Conservation (phyloP, 306 rosid species). For the Arachis hypogaea region DNA sequence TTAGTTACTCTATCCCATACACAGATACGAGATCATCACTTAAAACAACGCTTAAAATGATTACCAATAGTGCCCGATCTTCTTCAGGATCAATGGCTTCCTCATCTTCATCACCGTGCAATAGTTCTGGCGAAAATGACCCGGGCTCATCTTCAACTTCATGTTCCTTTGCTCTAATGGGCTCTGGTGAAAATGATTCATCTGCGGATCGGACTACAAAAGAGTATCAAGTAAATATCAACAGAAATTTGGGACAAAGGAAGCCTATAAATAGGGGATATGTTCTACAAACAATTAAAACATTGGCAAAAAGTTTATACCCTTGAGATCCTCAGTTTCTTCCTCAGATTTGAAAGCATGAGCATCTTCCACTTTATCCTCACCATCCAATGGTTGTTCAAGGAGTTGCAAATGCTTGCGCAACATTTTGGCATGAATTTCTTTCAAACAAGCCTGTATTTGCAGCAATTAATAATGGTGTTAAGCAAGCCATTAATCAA, state of each 20-base stretch:
- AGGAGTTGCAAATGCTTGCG: conserved; percentile 75
- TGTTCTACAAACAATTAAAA: conserved; percentile 25
- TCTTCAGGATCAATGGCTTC: conserved; percentile 93
- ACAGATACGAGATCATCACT: conserved; percentile 15
- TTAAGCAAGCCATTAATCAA: conserved; percentile 7
- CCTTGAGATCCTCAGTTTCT: conserved; percentile 54
- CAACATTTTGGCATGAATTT: conserved; percentile 85
- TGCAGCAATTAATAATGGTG: conserved; percentile 35
- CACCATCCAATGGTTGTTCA: conserved; percentile 66
- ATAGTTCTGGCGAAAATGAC: conserved; percentile 83
- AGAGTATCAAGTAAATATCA: conserved; percentile 24
- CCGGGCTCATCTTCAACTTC: conserved; percentile 76
- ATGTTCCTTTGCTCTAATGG: conserved; percentile 56
- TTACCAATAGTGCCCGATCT: conserved; percentile 77
- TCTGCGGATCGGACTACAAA: conserved; percentile 45
- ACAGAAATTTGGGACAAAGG: conserved; percentile 8
- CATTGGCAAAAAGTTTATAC: conserved; percentile 43
- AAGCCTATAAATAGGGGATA: conserved; percentile 3
- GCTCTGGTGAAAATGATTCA: conserved; percentile 72
- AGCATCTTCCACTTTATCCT: conserved; percentile 53
- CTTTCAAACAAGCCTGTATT: conserved; percentile 84
- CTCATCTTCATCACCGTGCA: conserved; percentile 84
- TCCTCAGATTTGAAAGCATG: conserved; percentile 48
- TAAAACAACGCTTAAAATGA: conserved; percentile 14
- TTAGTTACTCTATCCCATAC: conserved; percentile 2